Conservation (phyloP, 192 early-diverging fungal genomes). For the Gamsiella multidivaricata region DNA sequence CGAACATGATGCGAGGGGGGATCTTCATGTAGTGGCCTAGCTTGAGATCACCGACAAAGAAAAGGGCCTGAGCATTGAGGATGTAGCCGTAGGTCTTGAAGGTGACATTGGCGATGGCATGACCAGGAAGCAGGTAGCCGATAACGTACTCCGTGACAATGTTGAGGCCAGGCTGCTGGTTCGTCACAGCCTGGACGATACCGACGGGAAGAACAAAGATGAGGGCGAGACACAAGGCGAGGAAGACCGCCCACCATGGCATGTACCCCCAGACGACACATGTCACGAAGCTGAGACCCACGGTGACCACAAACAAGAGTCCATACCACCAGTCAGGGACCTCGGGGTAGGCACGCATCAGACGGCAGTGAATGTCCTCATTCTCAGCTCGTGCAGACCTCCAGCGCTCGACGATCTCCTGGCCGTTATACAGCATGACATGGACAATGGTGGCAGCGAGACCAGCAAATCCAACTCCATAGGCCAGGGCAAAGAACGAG, state of each 20-base stretch:
- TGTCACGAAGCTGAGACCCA: slow-evolving; percentile 70
- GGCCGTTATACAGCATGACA: slow-evolving; percentile 67
- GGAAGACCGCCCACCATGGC: slow-evolving; percentile 60
- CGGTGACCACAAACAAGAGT: slow-evolving; percentile 46
- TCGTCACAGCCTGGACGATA: slow-evolving; percentile 64
- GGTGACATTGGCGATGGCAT: slow-evolving; percentile 59
- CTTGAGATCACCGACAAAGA: slow-evolving; percentile 77
- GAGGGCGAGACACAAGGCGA: slow-evolving; percentile 51
- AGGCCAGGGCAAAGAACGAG: slow-evolving; percentile 59
- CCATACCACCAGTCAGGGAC: slow-evolving; percentile 67
- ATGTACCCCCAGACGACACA: slow-evolving; percentile 58
- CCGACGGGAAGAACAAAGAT: slow-evolving; percentile 66
- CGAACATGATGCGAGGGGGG: slow-evolving; percentile 78
- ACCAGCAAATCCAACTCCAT: slow-evolving; percentile 64
- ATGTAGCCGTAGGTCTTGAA: slow-evolving; percentile 71
- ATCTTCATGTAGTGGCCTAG: slow-evolving; percentile 83
- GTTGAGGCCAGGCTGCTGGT: slow-evolving; percentile 59
- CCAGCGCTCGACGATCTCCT: slow-evolving; percentile 59
- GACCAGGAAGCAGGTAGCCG: slow-evolving; percentile 64
- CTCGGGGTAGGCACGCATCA: slow-evolving; percentile 72
- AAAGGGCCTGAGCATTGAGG: slow-evolving; percentile 77
- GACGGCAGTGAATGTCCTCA: slow-evolving; percentile 66
- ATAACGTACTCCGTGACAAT: slow-evolving; percentile 64
- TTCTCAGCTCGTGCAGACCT: slow-evolving; percentile 22
- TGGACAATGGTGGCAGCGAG: slow-evolving; percentile 67